Conservation (phyloP, 352 stramenopile genomes). For the Elongisporangium undulatum region DNA sequence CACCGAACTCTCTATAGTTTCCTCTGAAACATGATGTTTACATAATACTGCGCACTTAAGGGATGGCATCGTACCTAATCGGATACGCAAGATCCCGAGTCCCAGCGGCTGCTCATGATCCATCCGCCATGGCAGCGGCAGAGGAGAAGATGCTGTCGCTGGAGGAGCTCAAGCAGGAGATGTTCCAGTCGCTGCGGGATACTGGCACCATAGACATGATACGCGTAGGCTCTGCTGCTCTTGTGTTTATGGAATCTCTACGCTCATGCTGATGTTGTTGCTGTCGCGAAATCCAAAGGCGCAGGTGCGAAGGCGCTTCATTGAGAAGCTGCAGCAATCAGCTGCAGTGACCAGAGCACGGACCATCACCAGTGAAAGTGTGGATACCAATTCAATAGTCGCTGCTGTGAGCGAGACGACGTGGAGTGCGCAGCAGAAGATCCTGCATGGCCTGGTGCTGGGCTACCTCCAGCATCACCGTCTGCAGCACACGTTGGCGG, state of each 20-base stretch:
- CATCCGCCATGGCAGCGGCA: background rate
- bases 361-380: background rate
- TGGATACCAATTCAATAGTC: conserved; percentile 6
- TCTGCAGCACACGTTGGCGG: conserved; percentile 55
- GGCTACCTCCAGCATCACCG: conserved; percentile 46
- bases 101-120: no score
- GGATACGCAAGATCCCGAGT: no score
- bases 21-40: no score
- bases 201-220: conserved; percentile 59
- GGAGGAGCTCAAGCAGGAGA: conserved; percentile 60
- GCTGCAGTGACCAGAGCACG: conserved; percentile 6
- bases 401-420: conserved; percentile 6
- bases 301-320: conserved; percentile 59
- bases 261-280: background rate
- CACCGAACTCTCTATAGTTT: no score
- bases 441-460: conserved; percentile 54
- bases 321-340: conserved; percentile 63
- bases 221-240: conserved; percentile 22
- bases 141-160: conserved; percentile 38
- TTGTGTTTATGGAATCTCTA: background rate
- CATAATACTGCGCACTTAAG: no score
- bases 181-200: conserved; percentile 68
- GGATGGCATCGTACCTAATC: no score
- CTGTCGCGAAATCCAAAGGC: conserved; percentile 26
- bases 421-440: conserved; percentile 35